Evolutionary conservation across 192 early-diverging fungal genomes (phyloP).

Genomic region (Phlyctochytrium arcticum): DNA sequence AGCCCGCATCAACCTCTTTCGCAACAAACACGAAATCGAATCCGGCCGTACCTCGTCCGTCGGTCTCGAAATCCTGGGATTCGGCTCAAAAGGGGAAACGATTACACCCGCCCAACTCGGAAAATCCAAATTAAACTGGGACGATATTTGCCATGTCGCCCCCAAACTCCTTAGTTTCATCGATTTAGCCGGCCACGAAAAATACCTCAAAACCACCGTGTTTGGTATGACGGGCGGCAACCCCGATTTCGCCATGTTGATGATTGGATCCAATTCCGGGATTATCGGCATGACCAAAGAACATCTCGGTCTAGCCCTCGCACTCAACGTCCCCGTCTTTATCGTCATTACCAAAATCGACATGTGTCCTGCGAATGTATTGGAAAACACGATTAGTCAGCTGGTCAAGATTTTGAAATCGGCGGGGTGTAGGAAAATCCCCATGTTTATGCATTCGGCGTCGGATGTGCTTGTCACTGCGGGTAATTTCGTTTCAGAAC

Average conservation of each 20-base stretch:
- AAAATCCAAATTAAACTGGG: slow-evolving; percentile 68
- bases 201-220: slow-evolving; percentile 87
- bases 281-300: slow-evolving; percentile 92
- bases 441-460: slow-evolving; percentile 73
- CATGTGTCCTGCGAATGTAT: slow-evolving; percentile 82
- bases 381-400: slow-evolving; percentile 80
- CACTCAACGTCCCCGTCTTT: slow-evolving; percentile 75
- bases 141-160: slow-evolving; percentile 72
- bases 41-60: slow-evolving; percentile 89
- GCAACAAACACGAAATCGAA: slow-evolving; percentile 89
- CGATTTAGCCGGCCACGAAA: slow-evolving; percentile 86
- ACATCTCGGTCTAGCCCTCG: slow-evolving; percentile 74
- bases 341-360: slow-evolving; percentile 89
- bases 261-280: slow-evolving; percentile 65
- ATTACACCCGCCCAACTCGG: slow-evolving; percentile 55
- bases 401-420: slow-evolving; percentile 78
- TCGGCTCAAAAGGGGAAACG: slow-evolving; percentile 60
- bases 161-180: slow-evolving; percentile 78
- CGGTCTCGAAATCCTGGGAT: slow-evolving; percentile 84
- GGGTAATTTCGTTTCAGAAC: slow-evolving; percentile 77
- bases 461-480: slow-evolving; percentile 76
- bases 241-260: slow-evolving; percentile 85
- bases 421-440: slow-evolving; percentile 87
- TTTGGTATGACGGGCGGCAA: slow-evolving; percentile 84
- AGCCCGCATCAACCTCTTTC: slow-evolving; percentile 82